phyloP scores from a whole-genome alignment of 2,329 filamentous ascomycete genomes.

The Onygenales sp. region DNA sequence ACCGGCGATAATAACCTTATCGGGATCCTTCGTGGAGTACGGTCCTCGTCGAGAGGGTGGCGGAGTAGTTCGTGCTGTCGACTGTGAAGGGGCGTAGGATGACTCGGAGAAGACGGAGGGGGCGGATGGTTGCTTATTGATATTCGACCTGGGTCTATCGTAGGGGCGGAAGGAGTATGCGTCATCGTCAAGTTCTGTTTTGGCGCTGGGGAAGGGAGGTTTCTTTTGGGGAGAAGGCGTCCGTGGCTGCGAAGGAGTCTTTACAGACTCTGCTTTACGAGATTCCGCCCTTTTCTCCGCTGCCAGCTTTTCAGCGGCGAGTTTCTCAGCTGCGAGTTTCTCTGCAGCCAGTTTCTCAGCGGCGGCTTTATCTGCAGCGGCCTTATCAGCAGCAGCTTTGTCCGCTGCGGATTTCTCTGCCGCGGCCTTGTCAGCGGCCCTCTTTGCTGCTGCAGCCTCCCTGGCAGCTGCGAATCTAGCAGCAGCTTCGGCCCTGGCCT shows the following conservation, averaged over 20 bases:
- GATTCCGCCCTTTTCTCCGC: slow-evolving; percentile 25
- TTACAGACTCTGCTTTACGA: slow-evolving; percentile 14
- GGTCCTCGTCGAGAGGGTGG: slow-evolving; percentile 67
- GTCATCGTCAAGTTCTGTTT: slow-evolving; percentile 49
- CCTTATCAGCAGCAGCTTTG: slow-evolving; percentile 18
- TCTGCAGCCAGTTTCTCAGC: neutral
- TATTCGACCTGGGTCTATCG: slow-evolving; percentile 54
- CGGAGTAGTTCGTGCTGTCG: slow-evolving; percentile 73
- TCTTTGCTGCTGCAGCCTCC: slow-evolving; percentile 26
- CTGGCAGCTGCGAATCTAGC: slow-evolving; percentile 20
- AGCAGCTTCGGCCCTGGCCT: slow-evolving; percentile 13
- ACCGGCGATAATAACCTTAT: slow-evolving; percentile 91
- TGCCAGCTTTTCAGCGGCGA: slow-evolving; percentile 23
- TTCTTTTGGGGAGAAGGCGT: slow-evolving; percentile 33
- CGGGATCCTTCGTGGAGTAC: slow-evolving; percentile 80
- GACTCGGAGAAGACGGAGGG: slow-evolving; percentile 71
- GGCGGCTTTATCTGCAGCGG: neutral
- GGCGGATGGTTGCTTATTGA: slow-evolving; percentile 51
- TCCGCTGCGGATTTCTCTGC: slow-evolving; percentile 27
- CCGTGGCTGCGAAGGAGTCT: slow-evolving; percentile 8
- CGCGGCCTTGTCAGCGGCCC: slow-evolving; percentile 24
- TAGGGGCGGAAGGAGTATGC: slow-evolving; percentile 68
- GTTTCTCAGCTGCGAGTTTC: slow-evolving; percentile 21
- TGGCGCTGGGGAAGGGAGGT: slow-evolving; percentile 26
- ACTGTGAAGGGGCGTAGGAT: slow-evolving; percentile 76